phyloP scores from a whole-genome alignment of 352 stramenopile species.

The Phytopythium boreale region DNA sequence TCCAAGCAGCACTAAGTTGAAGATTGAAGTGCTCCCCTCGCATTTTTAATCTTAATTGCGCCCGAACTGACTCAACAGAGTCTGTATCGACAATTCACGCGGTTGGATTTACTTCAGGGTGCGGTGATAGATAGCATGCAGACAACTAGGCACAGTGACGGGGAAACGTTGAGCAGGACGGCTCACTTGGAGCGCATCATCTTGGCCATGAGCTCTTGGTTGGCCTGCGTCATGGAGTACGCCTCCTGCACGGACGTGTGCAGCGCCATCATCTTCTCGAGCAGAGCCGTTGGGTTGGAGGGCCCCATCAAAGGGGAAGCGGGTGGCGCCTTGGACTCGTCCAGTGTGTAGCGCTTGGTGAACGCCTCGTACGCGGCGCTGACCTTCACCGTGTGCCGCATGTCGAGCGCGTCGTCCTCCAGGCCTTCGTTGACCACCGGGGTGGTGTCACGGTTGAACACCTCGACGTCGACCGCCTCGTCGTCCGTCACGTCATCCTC shows the following conservation, averaged over 20 bases:
- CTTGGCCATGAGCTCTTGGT: constrained; percentile 42
- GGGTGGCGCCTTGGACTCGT: not conserved
- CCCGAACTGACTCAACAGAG: too few species aligned
- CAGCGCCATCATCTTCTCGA: constrained; percentile 32
- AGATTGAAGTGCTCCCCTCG: not conserved
- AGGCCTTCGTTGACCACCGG: not conserved
- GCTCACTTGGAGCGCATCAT: constrained; percentile 12
- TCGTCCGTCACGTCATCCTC: not conserved
- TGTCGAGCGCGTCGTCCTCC: not conserved
- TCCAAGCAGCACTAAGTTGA: not conserved
- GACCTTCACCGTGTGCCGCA: not conserved
- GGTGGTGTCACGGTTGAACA: not conserved
- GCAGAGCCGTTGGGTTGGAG: not conserved
- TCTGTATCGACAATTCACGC: not conserved
- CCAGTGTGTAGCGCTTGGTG: not conserved
- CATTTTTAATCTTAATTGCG: too few species aligned
- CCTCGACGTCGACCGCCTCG: constrained; percentile 3
- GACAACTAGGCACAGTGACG: not conserved
- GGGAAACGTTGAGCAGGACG: not conserved
- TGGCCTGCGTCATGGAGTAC: constrained; percentile 40
- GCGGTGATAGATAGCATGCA: not conserved
- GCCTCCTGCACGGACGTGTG: constrained; percentile 35
- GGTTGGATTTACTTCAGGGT: not conserved
- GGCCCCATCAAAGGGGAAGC: not conserved
- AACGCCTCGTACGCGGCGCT: constrained; percentile 2